These are phyloP conservation scores for Adenanthera pavonina DNA, from an alignment of 306 rosid species.

Conservation along the genomic window DNA sequence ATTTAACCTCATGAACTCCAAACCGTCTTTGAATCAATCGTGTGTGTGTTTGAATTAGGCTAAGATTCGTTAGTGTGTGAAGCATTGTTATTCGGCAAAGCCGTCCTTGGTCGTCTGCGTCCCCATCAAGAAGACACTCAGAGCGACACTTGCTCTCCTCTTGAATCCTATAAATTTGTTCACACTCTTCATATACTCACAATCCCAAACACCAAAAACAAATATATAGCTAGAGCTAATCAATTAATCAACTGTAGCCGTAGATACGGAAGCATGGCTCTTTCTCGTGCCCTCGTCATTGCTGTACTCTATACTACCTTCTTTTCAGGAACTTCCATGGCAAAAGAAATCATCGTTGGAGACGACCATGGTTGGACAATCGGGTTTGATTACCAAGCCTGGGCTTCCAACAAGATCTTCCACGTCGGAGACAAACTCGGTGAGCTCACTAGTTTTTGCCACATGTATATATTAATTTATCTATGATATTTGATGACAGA, in stretches of 20 bases:
- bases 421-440: conserved; percentile 41
- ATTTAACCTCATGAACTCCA: no score
- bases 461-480: no score
- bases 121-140: background rate
- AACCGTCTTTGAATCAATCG: background rate
- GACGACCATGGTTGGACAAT: conserved; percentile 38
- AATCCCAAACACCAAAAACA: background rate
- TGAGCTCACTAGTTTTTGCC: background rate
- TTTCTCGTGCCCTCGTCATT: background rate
- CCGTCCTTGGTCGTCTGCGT: conserved; percentile 16
- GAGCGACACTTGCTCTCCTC: background rate
- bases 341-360: conserved; percentile 32
- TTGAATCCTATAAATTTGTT: background rate
- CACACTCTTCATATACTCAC: background rate
- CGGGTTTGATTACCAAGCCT: conserved; percentile 36
- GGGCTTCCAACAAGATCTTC: conserved; percentile 42
- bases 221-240: background rate
- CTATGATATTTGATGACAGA: background rate
- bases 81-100: background rate
- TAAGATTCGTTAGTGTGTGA: background rate
- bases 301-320: conserved; percentile 20
- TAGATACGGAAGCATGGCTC: background rate
- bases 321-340: conserved; percentile 21
- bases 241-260: background rate
- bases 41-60: background rate